phyloP scores from a whole-genome alignment of 2,329 filamentous ascomycete species.

The Sporothrix schenckii region DNA sequence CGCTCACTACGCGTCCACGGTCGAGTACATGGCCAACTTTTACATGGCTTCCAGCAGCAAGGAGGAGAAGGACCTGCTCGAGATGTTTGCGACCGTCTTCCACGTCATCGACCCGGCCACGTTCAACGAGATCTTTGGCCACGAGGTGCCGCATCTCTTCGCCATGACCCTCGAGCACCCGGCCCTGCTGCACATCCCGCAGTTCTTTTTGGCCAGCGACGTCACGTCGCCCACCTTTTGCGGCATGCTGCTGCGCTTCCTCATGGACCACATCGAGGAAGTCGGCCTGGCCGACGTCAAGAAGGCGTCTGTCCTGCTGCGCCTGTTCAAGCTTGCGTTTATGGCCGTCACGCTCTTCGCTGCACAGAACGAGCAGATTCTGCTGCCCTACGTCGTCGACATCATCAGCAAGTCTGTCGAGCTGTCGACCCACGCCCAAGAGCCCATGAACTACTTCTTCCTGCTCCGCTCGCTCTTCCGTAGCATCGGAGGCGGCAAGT shows the following conservation, averaged over 20 bases:
- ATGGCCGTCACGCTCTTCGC: conserved; percentile 99
- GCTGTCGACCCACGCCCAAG: conserved; percentile 89
- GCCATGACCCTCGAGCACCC: conserved; percentile 98
- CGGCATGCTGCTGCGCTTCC: conserved; percentile 94
- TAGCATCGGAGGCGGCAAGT: conserved; percentile 95
- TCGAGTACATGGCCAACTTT: conserved; percentile 91
- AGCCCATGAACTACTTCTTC: conserved; percentile 98
- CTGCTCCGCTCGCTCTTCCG: conserved; percentile 89
- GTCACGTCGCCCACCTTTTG: conserved; percentile 97
- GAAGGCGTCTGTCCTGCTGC: conserved; percentile 87
- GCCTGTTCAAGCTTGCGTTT: conserved; percentile 96
- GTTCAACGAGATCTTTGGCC: conserved; percentile 97
- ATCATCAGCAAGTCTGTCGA: conserved; percentile 98
- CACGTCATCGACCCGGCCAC: conserved; percentile 98
- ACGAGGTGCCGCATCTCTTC: conserved; percentile 94
- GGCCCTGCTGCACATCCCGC: conserved; percentile 88
- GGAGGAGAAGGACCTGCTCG: conserved; percentile 95
- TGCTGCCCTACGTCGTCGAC: conserved; percentile 93
- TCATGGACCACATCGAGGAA: conserved; percentile 95
- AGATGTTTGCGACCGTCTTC: conserved; percentile 97
- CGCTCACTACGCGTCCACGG: conserved; percentile 74
- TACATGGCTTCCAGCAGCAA: conserved; percentile 93
- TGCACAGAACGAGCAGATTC: conserved; percentile 89
- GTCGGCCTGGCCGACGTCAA: conserved; percentile 90
- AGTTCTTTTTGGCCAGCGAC: conserved; percentile 98